Conservation (phyloP, 1,284 basidiomycete species). For the Gymnopus androsaceus region DNA sequence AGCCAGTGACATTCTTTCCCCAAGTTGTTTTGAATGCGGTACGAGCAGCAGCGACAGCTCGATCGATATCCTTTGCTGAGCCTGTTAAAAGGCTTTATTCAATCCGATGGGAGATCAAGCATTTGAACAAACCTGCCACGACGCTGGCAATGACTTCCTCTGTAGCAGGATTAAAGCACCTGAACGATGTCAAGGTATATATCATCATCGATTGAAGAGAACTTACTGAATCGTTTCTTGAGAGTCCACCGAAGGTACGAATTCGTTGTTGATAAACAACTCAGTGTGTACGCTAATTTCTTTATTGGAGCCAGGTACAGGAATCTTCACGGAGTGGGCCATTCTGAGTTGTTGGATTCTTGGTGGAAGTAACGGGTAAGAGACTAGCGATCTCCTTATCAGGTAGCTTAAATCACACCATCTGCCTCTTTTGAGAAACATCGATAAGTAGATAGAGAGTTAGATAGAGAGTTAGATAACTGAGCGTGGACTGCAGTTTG, state of each 20-base stretch:
- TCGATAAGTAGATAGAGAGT: too few species aligned
- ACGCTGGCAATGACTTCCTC: slow-evolving; percentile 71
- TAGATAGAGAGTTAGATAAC: too few species aligned
- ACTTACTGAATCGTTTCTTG: slow-evolving; percentile 57
- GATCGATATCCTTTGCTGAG: slow-evolving; percentile 77
- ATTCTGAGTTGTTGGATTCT: slow-evolving; percentile 31
- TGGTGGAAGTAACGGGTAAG: too few species aligned
- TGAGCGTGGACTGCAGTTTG: too few species aligned
- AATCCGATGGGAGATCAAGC: neutral
- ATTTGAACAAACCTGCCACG: slow-evolving; percentile 53
- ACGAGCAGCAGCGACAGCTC: slow-evolving; percentile 82
- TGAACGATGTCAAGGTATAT: neutral
- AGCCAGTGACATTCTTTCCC: slow-evolving; percentile 86
- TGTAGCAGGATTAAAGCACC: slow-evolving; percentile 66
- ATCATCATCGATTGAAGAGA: neutral
- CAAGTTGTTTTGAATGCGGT: slow-evolving; percentile 85
- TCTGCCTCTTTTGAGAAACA: too few species aligned
- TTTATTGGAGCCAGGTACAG: slow-evolving; percentile 45
- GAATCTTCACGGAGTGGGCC: slow-evolving; percentile 39
- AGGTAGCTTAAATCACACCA: too few species aligned
- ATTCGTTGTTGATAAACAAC: slow-evolving; percentile 90
- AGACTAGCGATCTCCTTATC: too few species aligned
- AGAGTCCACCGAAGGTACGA: slow-evolving; percentile 69
- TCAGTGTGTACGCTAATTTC: slow-evolving; percentile 73
- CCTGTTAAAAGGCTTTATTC: slow-evolving; percentile 39